These are phyloP conservation scores for Taphrina flavorubra DNA, from an alignment of 1,139 yeast genomes.

Conservation along the genomic window DNA sequence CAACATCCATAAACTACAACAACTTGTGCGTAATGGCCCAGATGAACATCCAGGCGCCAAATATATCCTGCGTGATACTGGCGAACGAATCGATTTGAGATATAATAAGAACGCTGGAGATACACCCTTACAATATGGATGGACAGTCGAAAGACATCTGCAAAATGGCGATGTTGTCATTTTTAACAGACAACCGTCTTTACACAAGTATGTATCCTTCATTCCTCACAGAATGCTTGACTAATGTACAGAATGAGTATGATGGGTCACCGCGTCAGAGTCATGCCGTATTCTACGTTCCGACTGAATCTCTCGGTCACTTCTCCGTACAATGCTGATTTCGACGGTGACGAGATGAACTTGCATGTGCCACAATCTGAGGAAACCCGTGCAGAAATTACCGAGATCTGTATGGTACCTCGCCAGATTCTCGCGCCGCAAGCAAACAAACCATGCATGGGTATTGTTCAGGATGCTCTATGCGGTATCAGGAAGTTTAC, in stretches of 20 bases:
- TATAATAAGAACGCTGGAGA: constrained; percentile 99
- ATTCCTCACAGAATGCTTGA: not conserved
- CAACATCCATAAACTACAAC: constrained; percentile 90
- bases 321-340: constrained; percentile 99
- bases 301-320: constrained; percentile 95
- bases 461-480: constrained; percentile 97
- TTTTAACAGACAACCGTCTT: constrained; percentile 98
- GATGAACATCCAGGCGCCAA: constrained; percentile 99
- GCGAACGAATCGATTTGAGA: constrained; percentile 96
- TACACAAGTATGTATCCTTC: constrained; percentile 66
- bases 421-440: constrained; percentile 97
- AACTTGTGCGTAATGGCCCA: constrained; percentile 94
- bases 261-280: constrained; percentile 99
- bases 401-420: constrained; percentile 95
- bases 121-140: constrained; percentile 94
- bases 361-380: constrained; percentile 99
- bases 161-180: constrained; percentile 97
- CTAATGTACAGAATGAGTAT: constrained; percentile 69
- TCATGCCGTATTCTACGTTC: constrained; percentile 98
- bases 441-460: constrained; percentile 99
- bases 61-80: constrained; percentile 96
- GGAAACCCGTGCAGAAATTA: constrained; percentile 94
- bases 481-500: constrained; percentile 98
- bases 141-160: constrained; percentile 98
- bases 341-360: constrained; percentile 99